Evolutionary conservation across 345 rosid species (phyloP), one percentile per base, ranked within the genome.

Genomic region (Rubroshorea leprosula): DNA sequence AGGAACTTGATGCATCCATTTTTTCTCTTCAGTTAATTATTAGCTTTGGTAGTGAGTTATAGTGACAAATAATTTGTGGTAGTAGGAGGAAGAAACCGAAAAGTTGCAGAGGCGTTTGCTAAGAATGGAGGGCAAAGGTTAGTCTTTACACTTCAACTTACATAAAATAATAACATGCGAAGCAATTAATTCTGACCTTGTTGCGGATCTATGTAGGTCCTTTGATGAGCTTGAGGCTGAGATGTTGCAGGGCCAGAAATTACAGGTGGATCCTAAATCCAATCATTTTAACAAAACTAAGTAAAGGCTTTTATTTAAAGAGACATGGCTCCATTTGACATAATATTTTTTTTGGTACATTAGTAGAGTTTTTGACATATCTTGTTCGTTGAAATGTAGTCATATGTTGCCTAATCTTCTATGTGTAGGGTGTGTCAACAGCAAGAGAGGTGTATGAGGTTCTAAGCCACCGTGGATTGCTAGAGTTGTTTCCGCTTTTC

Each of bases 181-280:
- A 3, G 52, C 26, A 15, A 54, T 58, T 57, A 44, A n/a, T 46
- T 50, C 23, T 62, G 45, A 48, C 48, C 60, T n/a, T 53, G 8
- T 54, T 35, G 29, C 59, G 38, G 48, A 23, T 72, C 57, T 31
- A n/a, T 51, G 11, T 80, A 89, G 99, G 76, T 83, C 92, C n/a
- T 93, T 93, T 23, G 96, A 93, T 65, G 99, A 89, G 66, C 96
- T 89, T 54, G 99, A 93, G 70, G 94, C 87, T 44, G 95, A 87
- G 78, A 83, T 93, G 85, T 64, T 93, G 70, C 83, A 85, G 66
- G 99, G 99, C 45, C 99, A 93, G 64, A 93, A 89, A 65, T 77
- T 93, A 60, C 97, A 89, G 96, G 99, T 93, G 78, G 46, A 51
- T 31, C 24, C 22, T n/a, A 2, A 47, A 54, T 43, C 23, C 25